Evolutionary conservation across 306 rosid genomes (phyloP).

Genomic region (Mimosa pudica): DNA sequence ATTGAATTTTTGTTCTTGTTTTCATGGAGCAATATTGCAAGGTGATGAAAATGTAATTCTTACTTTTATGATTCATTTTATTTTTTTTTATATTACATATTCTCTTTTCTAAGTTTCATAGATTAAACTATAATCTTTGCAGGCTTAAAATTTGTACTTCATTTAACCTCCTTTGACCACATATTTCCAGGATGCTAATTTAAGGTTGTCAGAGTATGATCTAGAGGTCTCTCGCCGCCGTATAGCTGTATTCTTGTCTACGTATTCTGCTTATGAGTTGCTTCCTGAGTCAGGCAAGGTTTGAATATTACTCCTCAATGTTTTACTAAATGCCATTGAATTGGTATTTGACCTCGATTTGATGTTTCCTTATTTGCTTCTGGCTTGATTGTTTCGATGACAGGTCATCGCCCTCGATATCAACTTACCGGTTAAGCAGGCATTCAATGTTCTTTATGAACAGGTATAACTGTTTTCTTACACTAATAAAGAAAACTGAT

Average conservation of each 20-base stretch:
- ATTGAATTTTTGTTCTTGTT: background rate
- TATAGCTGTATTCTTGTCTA: conserved; percentile 64
- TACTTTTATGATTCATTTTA: conserved; percentile 7
- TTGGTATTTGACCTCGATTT: conserved; percentile 22
- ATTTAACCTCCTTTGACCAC: conserved; percentile 37
- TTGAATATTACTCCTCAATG: conserved; percentile 46
- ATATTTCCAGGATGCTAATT: conserved; percentile 58
- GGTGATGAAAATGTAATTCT: conserved; percentile 3
- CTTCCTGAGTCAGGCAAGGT: conserved; percentile 98
- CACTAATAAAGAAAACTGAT: background rate
- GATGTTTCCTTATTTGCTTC: conserved; percentile 32
- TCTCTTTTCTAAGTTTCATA: conserved; percentile 5
- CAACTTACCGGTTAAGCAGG: conserved; percentile 79
- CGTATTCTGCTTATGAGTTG: conserved; percentile 69
- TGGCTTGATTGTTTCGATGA: conserved; percentile 34
- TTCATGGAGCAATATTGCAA: background rate
- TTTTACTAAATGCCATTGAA: conserved; percentile 4
- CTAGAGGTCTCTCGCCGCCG: conserved; percentile 70
- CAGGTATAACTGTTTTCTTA: conserved; percentile 49
- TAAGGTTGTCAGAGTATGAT: conserved; percentile 56
- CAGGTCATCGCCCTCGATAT: conserved; percentile 80
- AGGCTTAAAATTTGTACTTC: conserved; percentile 36
- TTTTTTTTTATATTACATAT: conserved; percentile 17
- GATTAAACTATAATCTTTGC: conserved; percentile 19
- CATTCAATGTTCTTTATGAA: conserved; percentile 78